These are phyloP conservation scores for Tetrahymena elliotti DNA, from an alignment of 73 alveolate species.

Conservation along the genomic window DNA sequence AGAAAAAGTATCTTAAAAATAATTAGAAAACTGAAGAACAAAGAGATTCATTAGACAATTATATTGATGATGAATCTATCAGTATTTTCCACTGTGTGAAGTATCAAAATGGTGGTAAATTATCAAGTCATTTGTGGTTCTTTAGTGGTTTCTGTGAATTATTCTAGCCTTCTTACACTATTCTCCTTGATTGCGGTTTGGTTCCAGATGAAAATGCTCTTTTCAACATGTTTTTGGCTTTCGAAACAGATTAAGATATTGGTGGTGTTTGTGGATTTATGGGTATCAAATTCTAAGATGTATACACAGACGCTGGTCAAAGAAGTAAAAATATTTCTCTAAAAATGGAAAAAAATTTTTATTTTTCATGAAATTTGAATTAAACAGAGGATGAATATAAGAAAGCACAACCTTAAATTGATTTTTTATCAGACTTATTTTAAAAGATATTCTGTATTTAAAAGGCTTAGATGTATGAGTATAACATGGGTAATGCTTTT, in stretches of 20 bases:
- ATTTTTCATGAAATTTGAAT: conserved; percentile 14
- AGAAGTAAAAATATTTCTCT: neutral
- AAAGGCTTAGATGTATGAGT: conserved; percentile 45
- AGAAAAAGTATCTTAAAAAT: neutral
- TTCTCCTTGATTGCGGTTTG: conserved; percentile 38
- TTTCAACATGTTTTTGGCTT: conserved; percentile 13
- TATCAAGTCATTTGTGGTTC: conserved; percentile 41
- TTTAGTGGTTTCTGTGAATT: conserved; percentile 44
- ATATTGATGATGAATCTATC: neutral
- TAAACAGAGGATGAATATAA: conserved; percentile 28
- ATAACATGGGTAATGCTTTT: neutral
- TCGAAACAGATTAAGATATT: conserved; percentile 23
- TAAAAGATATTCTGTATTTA: neutral
- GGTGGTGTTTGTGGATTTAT: conserved; percentile 47
- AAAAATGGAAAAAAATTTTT: neutral
- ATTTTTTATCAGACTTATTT: conserved; percentile 15
- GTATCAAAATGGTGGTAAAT: conserved; percentile 25
- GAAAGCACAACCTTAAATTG: conserved; percentile 29
- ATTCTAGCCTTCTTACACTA: conserved; percentile 24
- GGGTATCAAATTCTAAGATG: conserved; percentile 20
- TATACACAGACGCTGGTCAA: neutral
- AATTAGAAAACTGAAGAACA: neutral
- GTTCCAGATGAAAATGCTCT: conserved; percentile 27
- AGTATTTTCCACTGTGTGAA: conserved; percentile 26
- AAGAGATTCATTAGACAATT: too few relatives aligned